These are phyloP conservation scores for Monosporascus sp. DNA, from an alignment of 2,329 filamentous ascomycete genomes.

Conservation along the genomic window DNA sequence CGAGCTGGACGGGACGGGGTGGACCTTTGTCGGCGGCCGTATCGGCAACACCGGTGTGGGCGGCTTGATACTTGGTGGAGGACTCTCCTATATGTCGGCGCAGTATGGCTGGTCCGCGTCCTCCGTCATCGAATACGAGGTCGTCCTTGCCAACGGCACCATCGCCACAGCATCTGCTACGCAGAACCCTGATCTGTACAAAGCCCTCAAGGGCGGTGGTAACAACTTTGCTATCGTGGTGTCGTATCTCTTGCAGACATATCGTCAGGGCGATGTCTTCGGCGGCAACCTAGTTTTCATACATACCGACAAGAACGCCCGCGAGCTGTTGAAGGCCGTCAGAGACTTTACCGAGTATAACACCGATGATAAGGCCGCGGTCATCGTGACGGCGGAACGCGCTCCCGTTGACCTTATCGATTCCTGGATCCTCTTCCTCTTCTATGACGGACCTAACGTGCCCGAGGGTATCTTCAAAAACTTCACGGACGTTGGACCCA, in stretches of 20 bases:
- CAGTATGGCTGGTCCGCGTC: conserved; percentile 47
- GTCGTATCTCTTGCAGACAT: conserved; percentile 37
- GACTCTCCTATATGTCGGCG: conserved; percentile 46
- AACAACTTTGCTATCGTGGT: conserved; percentile 51
- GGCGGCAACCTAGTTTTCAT: conserved; percentile 38
- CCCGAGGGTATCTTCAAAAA: conserved; percentile 50
- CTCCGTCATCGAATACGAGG: conserved; percentile 43
- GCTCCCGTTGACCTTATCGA: conserved; percentile 39
- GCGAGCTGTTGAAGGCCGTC: conserved; percentile 39
- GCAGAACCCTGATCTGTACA: conserved; percentile 44
- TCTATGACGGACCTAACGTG: conserved; percentile 52
- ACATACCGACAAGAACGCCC: conserved; percentile 22
- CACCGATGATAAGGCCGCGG: conserved; percentile 51
- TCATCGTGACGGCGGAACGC: conserved; percentile 52
- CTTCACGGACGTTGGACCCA: conserved; percentile 44
- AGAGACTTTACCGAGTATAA: conserved; percentile 54
- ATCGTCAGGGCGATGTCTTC: conserved; percentile 34
- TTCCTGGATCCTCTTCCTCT: conserved; percentile 56
- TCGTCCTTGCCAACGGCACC: conserved; percentile 46
- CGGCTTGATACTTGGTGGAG: conserved; percentile 48
- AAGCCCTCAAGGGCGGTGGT: conserved; percentile 50
- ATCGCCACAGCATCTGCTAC: conserved; percentile 39
- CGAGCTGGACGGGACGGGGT: conserved; percentile 36
- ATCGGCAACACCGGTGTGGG: conserved; percentile 40
- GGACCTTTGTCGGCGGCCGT: conserved; percentile 39